These are phyloP conservation scores for Aspergillus affinis DNA, from an alignment of 495 filamentous ascomycete genomes.

Conservation along the genomic window DNA sequence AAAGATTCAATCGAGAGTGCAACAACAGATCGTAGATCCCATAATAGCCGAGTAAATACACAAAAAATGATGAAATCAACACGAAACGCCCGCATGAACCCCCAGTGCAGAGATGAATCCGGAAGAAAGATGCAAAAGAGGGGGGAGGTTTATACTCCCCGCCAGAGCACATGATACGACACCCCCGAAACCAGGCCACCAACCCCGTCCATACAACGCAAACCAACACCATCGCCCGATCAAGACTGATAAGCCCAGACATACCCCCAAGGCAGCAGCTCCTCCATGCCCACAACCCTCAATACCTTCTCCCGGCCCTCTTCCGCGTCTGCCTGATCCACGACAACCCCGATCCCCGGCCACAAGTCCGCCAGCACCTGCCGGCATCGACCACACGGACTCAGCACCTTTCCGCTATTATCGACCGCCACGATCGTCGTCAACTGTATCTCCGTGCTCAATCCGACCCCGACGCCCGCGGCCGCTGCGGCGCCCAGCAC, in stretches of 20 bases:
- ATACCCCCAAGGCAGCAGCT: background rate
- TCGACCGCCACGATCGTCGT: slow-evolving; percentile 30
- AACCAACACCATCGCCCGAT: background rate
- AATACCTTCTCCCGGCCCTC: background rate
- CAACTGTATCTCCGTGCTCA: slow-evolving; percentile 9
- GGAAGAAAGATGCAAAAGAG: background rate
- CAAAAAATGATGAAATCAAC: no score
- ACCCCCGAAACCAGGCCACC: background rate
- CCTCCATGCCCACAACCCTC: background rate
- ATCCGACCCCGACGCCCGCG: slow-evolving; percentile 13
- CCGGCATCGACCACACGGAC: slow-evolving; percentile 32
- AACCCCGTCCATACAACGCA: background rate
- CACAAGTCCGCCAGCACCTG: slow-evolving; percentile 31
- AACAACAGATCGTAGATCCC: no score
- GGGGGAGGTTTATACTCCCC: background rate
- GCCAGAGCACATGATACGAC: background rate
- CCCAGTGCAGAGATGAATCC: background rate
- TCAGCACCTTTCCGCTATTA: slow-evolving; percentile 22
- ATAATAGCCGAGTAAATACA: no score
- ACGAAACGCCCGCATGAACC: background rate
- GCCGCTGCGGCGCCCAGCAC: slow-evolving; percentile 28
- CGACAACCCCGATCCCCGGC: slow-evolving; percentile 25
- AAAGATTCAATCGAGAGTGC: no score
- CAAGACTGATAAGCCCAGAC: background rate
- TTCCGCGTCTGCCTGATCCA: slow-evolving; percentile 23